These are phyloP conservation scores for Russula sp. DNA, from an alignment of 768 basidiomycete genomes.

Conservation along the genomic window DNA sequence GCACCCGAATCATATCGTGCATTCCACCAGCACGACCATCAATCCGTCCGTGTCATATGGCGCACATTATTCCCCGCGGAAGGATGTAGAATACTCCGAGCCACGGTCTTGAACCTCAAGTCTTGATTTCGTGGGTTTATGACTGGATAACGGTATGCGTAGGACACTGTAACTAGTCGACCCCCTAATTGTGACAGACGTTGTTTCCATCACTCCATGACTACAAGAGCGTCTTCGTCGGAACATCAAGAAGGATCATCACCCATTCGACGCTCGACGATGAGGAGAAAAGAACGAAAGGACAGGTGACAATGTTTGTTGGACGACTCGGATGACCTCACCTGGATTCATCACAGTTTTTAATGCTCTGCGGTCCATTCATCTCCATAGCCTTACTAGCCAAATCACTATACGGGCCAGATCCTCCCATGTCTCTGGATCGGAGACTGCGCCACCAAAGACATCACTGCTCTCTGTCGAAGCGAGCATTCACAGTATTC, in stretches of 20 bases:
- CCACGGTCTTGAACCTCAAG: slow-evolving; percentile 7
- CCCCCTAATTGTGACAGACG: background rate
- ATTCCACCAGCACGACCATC: background rate
- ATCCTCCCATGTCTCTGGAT: slow-evolving; percentile 81
- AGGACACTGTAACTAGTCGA: slow-evolving; percentile 12
- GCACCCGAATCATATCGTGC: slow-evolving; percentile 53
- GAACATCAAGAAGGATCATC: background rate
- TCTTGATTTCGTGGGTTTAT: slow-evolving; percentile 4
- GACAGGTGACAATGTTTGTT: slow-evolving; percentile 12
- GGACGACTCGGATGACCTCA: slow-evolving; percentile 6
- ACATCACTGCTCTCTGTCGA: slow-evolving; percentile 53
- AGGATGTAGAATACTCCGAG: slow-evolving; percentile 4
- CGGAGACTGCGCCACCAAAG: slow-evolving; percentile 67
- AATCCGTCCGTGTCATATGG: background rate
- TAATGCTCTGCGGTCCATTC: background rate
- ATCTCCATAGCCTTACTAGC: background rate
- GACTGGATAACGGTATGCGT: slow-evolving; percentile 13
- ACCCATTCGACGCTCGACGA: background rate
- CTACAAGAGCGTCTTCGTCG: background rate
- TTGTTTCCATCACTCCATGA: slow-evolving; percentile 3
- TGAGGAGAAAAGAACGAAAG: background rate
- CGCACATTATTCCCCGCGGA: slow-evolving; percentile 11
- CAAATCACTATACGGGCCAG: slow-evolving; percentile 64
- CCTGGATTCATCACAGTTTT: background rate
- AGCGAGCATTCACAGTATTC: slow-evolving; percentile 65